phyloP scores from a whole-genome alignment of 768 basidiomycete genomes.

The Tricholoma matsutake region DNA sequence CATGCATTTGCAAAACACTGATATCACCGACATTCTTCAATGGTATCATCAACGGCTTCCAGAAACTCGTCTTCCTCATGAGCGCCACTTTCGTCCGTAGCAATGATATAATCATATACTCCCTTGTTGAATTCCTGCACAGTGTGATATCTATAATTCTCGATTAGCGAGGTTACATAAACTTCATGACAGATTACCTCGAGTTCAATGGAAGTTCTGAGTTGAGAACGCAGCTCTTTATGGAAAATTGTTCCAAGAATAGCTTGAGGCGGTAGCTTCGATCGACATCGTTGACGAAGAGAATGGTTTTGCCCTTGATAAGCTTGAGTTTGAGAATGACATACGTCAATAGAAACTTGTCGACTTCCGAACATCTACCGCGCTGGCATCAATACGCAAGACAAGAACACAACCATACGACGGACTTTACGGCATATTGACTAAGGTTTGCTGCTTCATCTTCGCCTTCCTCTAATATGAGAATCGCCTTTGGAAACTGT shows the following conservation, averaged over 20 bases:
- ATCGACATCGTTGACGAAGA: slow-evolving; percentile 96
- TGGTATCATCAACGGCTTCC: slow-evolving; percentile 37
- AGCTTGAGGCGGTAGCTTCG: slow-evolving; percentile 93
- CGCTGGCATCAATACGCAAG: slow-evolving; percentile 5
- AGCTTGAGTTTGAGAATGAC: slow-evolving; percentile 96
- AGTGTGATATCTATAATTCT: slow-evolving; percentile 71
- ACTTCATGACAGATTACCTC: slow-evolving; percentile 40
- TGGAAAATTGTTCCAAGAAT: slow-evolving; percentile 97
- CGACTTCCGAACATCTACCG: slow-evolving; percentile 76
- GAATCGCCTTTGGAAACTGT: slow-evolving; percentile 54
- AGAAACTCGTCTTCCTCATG: slow-evolving; percentile 44
- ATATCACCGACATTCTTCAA: slow-evolving; percentile 31
- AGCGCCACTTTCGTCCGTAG: slow-evolving; percentile 84
- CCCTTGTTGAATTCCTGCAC: slow-evolving; percentile 99
- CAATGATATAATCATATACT: slow-evolving; percentile 97
- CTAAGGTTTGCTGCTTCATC: slow-evolving; percentile 78
- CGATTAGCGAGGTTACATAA: not conserved
- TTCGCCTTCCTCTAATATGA: slow-evolving; percentile 85
- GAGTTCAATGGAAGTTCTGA: slow-evolving; percentile 95
- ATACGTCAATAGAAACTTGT: slow-evolving; percentile 96
- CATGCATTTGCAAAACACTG: not conserved
- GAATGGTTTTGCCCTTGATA: slow-evolving; percentile 91
- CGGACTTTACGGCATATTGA: slow-evolving; percentile 80
- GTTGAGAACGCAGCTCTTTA: slow-evolving; percentile 94
- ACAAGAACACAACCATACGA: not conserved